Conservation (phyloP, 257 asterid genomes). For the Phtheirospermum japonicum region DNA sequence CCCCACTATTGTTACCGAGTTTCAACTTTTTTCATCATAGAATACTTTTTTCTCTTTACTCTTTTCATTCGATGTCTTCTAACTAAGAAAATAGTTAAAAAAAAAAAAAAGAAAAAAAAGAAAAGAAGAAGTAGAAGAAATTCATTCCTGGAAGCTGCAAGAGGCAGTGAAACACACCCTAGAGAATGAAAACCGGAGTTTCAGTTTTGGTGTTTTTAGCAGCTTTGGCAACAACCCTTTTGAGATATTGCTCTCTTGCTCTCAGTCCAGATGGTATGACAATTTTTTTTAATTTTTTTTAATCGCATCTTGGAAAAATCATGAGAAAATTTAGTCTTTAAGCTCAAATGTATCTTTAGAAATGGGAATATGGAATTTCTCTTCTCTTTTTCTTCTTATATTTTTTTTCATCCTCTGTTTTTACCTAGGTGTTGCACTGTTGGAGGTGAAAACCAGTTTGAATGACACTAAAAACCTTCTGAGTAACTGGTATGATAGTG, state of each 20-base stretch:
- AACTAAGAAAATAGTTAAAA: too few relatives aligned
- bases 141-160: slow-evolving; percentile 16
- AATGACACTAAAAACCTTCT: slow-evolving; percentile 72
- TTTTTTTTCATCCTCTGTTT: not conserved
- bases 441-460: slow-evolving; percentile 79
- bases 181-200: slow-evolving; percentile 49
- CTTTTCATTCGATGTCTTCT: slow-evolving; percentile 33
- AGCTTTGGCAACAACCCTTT: slow-evolving; percentile 45
- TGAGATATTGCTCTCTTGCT: slow-evolving; percentile 47
- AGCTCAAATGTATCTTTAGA: not conserved
- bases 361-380: slow-evolving; percentile 11
- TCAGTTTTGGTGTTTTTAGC: slow-evolving; percentile 43
- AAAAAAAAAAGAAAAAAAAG: too few relatives aligned
- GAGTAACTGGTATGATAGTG: slow-evolving; percentile 72
- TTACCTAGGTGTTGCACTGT: slow-evolving; percentile 55
- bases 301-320: not conserved
- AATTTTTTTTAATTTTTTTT: slow-evolving; percentile 38
- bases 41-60: slow-evolving; percentile 24
- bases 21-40: too few relatives aligned
- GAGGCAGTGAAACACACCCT: slow-evolving; percentile 3
- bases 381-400: not conserved
- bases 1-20: slow-evolving; percentile 47
- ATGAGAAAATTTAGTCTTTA: slow-evolving; percentile 16
- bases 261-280: slow-evolving; percentile 78
- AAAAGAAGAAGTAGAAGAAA: too few relatives aligned